Evolutionary conservation across 2,329 filamentous ascomycete genomes (phyloP).

Genomic region (Xylariaceae sp.): DNA sequence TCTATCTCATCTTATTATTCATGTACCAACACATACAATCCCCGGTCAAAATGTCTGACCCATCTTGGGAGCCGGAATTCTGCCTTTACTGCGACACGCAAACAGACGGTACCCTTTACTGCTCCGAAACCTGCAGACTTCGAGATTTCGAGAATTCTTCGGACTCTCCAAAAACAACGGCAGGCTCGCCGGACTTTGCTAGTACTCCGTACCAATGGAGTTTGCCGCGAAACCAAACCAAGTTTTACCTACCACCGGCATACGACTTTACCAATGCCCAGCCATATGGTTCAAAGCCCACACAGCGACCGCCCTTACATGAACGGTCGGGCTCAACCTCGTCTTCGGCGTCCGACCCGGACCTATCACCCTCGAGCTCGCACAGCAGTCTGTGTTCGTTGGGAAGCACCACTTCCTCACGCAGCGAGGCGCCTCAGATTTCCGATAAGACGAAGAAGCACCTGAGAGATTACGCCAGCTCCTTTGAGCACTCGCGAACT

Average conservation of each 20-base stretch:
- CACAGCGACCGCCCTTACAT: conserved; percentile 38
- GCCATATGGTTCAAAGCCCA: conserved; percentile 48
- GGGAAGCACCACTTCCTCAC: conserved; percentile 53
- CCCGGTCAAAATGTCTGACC: conserved; percentile 46
- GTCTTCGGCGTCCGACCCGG: conserved; percentile 36
- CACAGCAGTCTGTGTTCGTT: conserved; percentile 80
- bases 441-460: conserved; percentile 74
- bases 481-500: conserved; percentile 74
- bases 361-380: conserved; percentile 67
- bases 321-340: conserved; percentile 24
- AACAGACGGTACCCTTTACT: conserved; percentile 76
- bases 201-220: conserved; percentile 46
- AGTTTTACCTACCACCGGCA: conserved; percentile 66
- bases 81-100: conserved; percentile 92
- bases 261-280: conserved; percentile 67
- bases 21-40: conserved; percentile 17
- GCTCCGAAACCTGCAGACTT: conserved; percentile 84
- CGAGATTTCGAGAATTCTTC: conserved; percentile 74
- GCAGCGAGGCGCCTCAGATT: conserved; percentile 50
- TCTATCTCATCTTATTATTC: conserved; percentile 1
- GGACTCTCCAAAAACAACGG: conserved; percentile 49
- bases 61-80: conserved; percentile 78
- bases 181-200: conserved; percentile 51
- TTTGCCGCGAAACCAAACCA: conserved; percentile 36
- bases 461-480: conserved; percentile 77